Conservation (phyloP, 192 early-diverging fungal species). For the Backusella westeae region DNA sequence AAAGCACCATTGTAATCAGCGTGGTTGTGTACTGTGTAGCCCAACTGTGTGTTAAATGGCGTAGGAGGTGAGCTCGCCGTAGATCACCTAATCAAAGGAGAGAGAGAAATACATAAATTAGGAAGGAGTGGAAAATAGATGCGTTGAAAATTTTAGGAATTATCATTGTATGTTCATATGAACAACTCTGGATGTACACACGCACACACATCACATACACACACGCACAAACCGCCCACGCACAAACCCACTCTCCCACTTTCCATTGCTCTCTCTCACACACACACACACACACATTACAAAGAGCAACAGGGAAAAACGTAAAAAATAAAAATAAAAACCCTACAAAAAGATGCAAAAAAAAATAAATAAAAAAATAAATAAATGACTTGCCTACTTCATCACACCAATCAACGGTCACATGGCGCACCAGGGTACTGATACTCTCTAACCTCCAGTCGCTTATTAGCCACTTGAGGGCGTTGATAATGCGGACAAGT, state of each 20-base stretch:
- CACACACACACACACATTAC: neutral
- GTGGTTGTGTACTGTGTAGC: conserved; percentile 52
- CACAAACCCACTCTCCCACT: neutral
- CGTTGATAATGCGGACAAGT: conserved; percentile 71
- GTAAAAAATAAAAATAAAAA: conserved; percentile 6
- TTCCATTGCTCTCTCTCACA: neutral
- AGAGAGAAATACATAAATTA: neutral
- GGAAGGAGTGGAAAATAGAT: neutral
- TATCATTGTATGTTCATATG: neutral
- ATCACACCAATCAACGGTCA: conserved; percentile 69
- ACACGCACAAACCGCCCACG: neutral
- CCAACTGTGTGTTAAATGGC: conserved; percentile 51
- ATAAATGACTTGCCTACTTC: conserved; percentile 37
- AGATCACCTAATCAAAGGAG: conserved; percentile 38
- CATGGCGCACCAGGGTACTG: conserved; percentile 63
- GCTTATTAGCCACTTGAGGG: conserved; percentile 71
- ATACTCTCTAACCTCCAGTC: conserved; percentile 74
- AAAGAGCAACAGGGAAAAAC: neutral
- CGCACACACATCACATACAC: neutral
- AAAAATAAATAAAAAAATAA: conserved; percentile 21
- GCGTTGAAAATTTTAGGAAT: neutral
- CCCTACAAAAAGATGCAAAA: neutral
- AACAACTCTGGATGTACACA: neutral
- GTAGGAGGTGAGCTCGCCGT: conserved; percentile 43
- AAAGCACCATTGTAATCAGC: conserved; percentile 46